A percentile compares a stretch with the other conserved stretches of the same genome.
These are phyloP conservation scores for Saccharomycopsis sp. DNA, from an alignment of 805 yeast species.

Conservation along the genomic window DNA sequence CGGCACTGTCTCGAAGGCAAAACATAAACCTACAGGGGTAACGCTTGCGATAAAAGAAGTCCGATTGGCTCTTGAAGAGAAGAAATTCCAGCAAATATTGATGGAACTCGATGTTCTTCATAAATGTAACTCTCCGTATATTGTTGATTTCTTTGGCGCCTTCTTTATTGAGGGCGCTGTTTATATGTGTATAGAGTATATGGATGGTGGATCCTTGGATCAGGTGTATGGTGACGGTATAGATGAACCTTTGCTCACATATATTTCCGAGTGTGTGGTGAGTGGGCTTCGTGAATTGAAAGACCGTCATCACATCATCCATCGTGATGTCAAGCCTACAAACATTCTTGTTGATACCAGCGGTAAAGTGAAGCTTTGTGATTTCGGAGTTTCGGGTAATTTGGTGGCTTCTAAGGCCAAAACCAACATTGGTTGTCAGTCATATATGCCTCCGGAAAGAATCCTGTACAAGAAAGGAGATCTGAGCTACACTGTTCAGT, in stretches of 20 bases:
- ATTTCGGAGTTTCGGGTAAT: conserved; percentile 94
- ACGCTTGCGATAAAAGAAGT: conserved; percentile 98
- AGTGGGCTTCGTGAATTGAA: conserved; percentile 77
- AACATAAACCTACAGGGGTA: conserved; percentile 88
- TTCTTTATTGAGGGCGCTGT: conserved; percentile 97
- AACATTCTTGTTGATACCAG: conserved; percentile 74
- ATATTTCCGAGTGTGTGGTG: conserved; percentile 72
- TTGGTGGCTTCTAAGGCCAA: conserved; percentile 90
- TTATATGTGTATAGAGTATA: conserved; percentile 95
- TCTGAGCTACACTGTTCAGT: conserved; percentile 81
- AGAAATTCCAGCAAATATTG: conserved; percentile 87
- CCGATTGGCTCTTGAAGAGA: conserved; percentile 83
- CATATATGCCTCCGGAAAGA: conserved; percentile 98
- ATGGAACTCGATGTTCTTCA: conserved; percentile 96
- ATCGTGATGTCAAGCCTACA: conserved; percentile 95
- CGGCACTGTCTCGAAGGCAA: conserved; percentile 89
- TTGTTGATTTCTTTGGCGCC: conserved; percentile 96
- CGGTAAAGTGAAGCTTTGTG: conserved; percentile 90
- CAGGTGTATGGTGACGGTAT: conserved; percentile 70
- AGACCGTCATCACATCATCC: conserved; percentile 87
- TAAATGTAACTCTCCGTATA: conserved; percentile 81
- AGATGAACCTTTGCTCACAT: conserved; percentile 75
- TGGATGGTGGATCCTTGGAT: conserved; percentile 95
- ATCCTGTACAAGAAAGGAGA: conserved; percentile 65
- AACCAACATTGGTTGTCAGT: conserved; percentile 95